Evolutionary conservation across 139 green algal species (phyloP).

Genomic region (Volvox africanus): DNA sequence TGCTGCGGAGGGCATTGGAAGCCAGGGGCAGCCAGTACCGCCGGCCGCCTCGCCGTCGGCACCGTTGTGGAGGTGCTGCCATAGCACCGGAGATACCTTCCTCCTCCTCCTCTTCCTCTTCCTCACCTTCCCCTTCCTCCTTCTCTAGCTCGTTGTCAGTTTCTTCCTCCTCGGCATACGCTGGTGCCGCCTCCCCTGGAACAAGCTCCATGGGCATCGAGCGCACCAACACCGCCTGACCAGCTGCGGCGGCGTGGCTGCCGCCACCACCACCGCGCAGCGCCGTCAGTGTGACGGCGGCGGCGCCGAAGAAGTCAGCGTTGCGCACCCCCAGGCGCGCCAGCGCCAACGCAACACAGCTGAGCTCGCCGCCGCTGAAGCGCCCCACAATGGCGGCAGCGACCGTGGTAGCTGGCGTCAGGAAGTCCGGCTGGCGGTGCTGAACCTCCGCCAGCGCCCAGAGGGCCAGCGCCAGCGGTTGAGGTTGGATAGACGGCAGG

Average conservation of each 20-base stretch:
- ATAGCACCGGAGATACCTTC: not conserved
- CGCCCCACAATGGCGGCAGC: not conserved
- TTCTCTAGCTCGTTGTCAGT: not conserved
- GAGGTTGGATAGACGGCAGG: conserved; percentile 5
- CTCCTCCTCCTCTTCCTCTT: not conserved
- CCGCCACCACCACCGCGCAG: not conserved
- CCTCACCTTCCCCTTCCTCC: not conserved
- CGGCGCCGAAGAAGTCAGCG: conserved; percentile 11
- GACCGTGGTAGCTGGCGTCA: not conserved
- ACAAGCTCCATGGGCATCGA: not conserved
- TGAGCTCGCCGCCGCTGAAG: conserved; percentile 18
- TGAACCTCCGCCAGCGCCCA: conserved; percentile 23
- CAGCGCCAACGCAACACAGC: not conserved
- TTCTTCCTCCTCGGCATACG: not conserved
- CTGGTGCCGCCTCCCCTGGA: not conserved
- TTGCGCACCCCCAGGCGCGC: conserved; percentile 7
- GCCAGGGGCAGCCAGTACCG: conserved; percentile 22
- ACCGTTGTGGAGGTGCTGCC: not conserved
- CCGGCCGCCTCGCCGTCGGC: conserved; percentile 18
- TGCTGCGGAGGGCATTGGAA: not conserved
- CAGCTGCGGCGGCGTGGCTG: not conserved
- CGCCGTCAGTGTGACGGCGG: not conserved
- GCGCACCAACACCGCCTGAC: not conserved
- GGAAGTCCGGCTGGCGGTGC: conserved; percentile 9
- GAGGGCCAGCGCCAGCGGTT: conserved; percentile 19